Conservation (phyloP, 2,329 filamentous ascomycete genomes). For the Sporothrix curviconia region DNA sequence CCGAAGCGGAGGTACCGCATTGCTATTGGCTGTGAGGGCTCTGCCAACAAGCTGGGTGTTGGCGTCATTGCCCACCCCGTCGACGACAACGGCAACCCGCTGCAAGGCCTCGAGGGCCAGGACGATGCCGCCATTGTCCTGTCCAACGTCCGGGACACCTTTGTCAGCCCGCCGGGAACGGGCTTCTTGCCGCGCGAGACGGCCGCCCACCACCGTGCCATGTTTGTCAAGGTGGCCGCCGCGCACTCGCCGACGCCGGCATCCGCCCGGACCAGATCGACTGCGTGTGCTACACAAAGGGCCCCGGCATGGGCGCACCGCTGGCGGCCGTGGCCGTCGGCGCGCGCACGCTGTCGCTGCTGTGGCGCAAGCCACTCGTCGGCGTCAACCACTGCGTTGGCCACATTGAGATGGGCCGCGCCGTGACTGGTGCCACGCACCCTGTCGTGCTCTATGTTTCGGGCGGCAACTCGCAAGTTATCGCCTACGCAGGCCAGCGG, state of each 20-base stretch:
- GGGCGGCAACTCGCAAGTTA: slow-evolving; percentile 95
- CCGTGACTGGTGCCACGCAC: slow-evolving; percentile 83
- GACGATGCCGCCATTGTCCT: slow-evolving; percentile 60
- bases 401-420: slow-evolving; percentile 96
- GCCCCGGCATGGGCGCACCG: slow-evolving; percentile 94
- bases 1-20: slow-evolving; percentile 37
- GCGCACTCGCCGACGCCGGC: slow-evolving; percentile 65
- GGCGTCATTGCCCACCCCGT: slow-evolving; percentile 76
- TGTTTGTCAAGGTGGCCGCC: slow-evolving; percentile 78
- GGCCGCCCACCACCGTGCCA: slow-evolving; percentile 79
- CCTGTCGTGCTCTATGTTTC: slow-evolving; percentile 94
- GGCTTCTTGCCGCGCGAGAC: slow-evolving; percentile 97
- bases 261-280: slow-evolving; percentile 61
- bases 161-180: slow-evolving; percentile 81
- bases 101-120: slow-evolving; percentile 27
- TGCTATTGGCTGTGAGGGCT: slow-evolving; percentile 69
- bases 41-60: slow-evolving; percentile 94
- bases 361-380: slow-evolving; percentile 85
- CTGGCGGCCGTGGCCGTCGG: slow-evolving; percentile 77
- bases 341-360: slow-evolving; percentile 69
- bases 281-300: slow-evolving; percentile 92
- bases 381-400: slow-evolving; percentile 98
- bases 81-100: slow-evolving; percentile 8
- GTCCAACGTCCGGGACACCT: slow-evolving; percentile 91
- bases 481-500: slow-evolving; percentile 87